phyloP scores from a whole-genome alignment of 2,329 filamentous ascomycete species.

The Fusarium sp. region DNA sequence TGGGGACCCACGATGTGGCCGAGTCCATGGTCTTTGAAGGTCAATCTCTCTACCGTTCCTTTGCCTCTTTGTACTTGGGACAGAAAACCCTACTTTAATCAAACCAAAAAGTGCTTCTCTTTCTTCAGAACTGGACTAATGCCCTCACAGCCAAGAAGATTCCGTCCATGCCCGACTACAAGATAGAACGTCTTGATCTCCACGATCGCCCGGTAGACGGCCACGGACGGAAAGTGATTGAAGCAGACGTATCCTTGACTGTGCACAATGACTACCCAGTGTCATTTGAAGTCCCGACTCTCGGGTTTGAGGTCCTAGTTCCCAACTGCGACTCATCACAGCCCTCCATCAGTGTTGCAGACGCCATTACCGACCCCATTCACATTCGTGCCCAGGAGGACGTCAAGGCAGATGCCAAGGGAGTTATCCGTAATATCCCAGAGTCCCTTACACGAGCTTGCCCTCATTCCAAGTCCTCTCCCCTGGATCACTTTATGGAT shows the following conservation, averaged over 20 bases:
- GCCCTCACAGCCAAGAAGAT: constrained; percentile 67
- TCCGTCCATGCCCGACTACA: constrained; percentile 80
- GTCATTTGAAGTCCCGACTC: constrained; percentile 75
- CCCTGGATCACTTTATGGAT: constrained; percentile 80
- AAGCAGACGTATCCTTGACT: constrained; percentile 76
- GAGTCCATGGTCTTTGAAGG: constrained; percentile 83
- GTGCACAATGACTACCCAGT: constrained; percentile 81
- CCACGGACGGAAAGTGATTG: constrained; percentile 69
- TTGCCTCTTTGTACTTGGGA: constrained; percentile 67
- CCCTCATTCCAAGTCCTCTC: constrained; percentile 78
- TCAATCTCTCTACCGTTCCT: constrained; percentile 73
- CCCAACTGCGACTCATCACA: constrained; percentile 78
- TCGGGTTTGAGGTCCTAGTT: constrained; percentile 85
- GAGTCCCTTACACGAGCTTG: constrained; percentile 75
- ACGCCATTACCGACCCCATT: constrained; percentile 72
- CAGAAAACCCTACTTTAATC: constrained; percentile 58
- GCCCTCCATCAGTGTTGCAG: constrained; percentile 78
- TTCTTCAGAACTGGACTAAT: constrained; percentile 44
- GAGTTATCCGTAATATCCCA: constrained; percentile 75
- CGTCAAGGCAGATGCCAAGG: constrained; percentile 73
- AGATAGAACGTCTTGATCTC: constrained; percentile 81
- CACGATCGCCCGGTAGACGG: constrained; percentile 68
- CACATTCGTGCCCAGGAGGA: constrained; percentile 72
- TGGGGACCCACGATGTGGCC: constrained; percentile 78
- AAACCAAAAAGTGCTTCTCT: constrained; percentile 35